Evolutionary conservation across 1,284 basidiomycete species (phyloP).

Genomic region (Neonothopanus nambi): DNA sequence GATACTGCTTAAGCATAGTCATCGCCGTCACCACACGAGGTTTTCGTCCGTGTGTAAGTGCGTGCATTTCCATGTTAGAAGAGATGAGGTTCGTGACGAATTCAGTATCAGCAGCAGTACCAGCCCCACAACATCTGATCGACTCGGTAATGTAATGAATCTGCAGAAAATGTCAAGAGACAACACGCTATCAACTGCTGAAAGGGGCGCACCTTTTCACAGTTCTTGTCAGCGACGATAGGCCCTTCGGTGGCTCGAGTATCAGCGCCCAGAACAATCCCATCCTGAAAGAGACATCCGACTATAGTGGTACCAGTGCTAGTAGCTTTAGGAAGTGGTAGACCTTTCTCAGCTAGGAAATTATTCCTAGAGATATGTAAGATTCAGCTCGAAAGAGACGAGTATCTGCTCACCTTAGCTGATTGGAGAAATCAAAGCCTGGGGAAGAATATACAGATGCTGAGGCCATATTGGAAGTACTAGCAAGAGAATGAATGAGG

Average conservation of each 20-base stretch:
- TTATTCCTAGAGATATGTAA: constrained; percentile 62
- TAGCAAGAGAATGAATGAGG: background rate
- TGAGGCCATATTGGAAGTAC: constrained; percentile 33
- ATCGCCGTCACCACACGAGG: constrained; percentile 85
- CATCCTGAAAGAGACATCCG: constrained; percentile 93
- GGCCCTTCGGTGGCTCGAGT: constrained; percentile 93
- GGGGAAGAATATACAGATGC: constrained; percentile 40
- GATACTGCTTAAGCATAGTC: constrained; percentile 88
- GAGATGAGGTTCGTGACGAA: constrained; percentile 93
- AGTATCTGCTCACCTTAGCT: constrained; percentile 40
- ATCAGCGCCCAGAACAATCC: constrained; percentile 95
- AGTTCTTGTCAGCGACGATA: constrained; percentile 99
- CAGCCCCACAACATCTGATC: constrained; percentile 98
- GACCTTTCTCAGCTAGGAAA: constrained; percentile 70
- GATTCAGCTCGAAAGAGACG: background rate
- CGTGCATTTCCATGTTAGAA: constrained; percentile 87
- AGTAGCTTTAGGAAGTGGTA: constrained; percentile 79
- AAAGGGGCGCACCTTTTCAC: constrained; percentile 81
- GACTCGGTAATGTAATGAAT: constrained; percentile 96
- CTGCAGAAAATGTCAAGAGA: constrained; percentile 39
- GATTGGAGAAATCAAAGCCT: constrained; percentile 78
- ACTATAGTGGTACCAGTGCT: constrained; percentile 98
- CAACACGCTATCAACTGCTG: background rate
- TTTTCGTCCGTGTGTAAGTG: constrained; percentile 72
- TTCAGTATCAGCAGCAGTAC: constrained; percentile 97